Percentiles rank a stretch among this genome's conserved stretches.
These are phyloP conservation scores for Pistacia atlantica DNA, from an alignment of 345 rosid species.

Conservation along the genomic window DNA sequence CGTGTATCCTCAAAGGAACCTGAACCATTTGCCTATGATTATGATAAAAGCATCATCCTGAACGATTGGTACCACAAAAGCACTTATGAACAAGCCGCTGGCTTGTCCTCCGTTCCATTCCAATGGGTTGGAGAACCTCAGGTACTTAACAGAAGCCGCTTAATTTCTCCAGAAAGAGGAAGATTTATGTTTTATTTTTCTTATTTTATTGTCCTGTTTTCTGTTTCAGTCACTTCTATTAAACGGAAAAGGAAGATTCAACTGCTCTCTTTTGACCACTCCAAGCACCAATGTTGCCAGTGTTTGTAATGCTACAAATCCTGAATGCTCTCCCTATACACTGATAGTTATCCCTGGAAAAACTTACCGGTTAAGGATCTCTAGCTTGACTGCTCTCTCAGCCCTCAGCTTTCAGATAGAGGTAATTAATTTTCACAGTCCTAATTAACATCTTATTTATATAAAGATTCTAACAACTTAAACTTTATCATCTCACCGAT, in stretches of 20 bases:
- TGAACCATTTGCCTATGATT: slow-evolving; percentile 66
- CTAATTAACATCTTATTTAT: too few relatives aligned
- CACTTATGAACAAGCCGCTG: slow-evolving; percentile 58
- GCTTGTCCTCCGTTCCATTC: slow-evolving; percentile 59
- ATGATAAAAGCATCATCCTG: slow-evolving; percentile 63
- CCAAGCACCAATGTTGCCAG: background rate
- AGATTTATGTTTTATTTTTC: background rate
- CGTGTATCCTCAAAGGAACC: slow-evolving; percentile 44
- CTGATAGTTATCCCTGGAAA: slow-evolving; percentile 37
- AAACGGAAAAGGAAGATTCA: slow-evolving; percentile 45
- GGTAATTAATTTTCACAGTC: slow-evolving; percentile 19
- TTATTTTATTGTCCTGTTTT: background rate
- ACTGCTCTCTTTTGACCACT: slow-evolving; percentile 24
- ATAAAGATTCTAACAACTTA: too few relatives aligned
- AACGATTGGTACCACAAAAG: slow-evolving; percentile 78
- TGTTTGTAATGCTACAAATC: slow-evolving; percentile 35
- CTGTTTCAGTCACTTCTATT: slow-evolving; percentile 60
- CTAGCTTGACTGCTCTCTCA: slow-evolving; percentile 35
- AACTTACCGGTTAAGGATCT: slow-evolving; percentile 43
- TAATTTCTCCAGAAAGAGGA: background rate
- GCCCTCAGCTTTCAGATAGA: slow-evolving; percentile 54
- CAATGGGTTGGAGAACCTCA: slow-evolving; percentile 83
- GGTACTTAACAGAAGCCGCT: slow-evolving; percentile 28
- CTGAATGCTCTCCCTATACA: slow-evolving; percentile 28
- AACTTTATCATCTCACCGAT: too few relatives aligned